Conservation (phyloP, 2,329 filamentous ascomycete species). For the Basipetospora chlamydospora region DNA sequence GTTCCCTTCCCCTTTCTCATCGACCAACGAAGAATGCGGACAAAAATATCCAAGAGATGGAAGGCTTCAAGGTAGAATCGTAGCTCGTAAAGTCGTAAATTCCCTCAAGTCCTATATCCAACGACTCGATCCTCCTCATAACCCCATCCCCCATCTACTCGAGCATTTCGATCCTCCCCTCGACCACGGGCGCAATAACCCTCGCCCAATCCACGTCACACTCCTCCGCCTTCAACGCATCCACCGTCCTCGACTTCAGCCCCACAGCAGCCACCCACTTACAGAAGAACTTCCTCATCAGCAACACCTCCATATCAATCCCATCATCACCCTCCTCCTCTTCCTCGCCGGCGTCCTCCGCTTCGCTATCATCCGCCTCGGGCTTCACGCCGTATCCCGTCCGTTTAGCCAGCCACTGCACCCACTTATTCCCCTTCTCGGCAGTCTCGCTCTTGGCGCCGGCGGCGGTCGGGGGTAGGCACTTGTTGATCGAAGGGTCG, state of each 20-base stretch:
- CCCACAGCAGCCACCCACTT: constrained; percentile 62
- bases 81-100: no score
- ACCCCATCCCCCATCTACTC: neutral
- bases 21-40: no score
- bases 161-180: constrained; percentile 55
- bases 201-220: constrained; percentile 61
- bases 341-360: constrained; percentile 12
- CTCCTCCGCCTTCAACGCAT: constrained; percentile 43
- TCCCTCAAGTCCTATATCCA: no score
- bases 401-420: constrained; percentile 6
- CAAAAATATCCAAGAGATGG: no score
- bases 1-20: no score
- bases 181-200: constrained; percentile 62
- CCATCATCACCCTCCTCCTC: constrained; percentile 19
- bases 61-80: no score
- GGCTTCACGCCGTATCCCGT: constrained; percentile 5
- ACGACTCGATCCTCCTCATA: no score
- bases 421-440: no score
- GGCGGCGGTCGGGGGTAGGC: neutral
- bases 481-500: constrained; percentile 11
- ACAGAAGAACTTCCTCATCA: constrained; percentile 53
- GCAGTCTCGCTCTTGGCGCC: no score
- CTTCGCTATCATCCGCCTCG: constrained; percentile 7
- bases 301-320: constrained; percentile 36
- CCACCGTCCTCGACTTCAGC: constrained; percentile 37